phyloP scores from a whole-genome alignment of 225 moss, liverwort and hornwort genomes.

The Pleurozium schreberi region DNA sequence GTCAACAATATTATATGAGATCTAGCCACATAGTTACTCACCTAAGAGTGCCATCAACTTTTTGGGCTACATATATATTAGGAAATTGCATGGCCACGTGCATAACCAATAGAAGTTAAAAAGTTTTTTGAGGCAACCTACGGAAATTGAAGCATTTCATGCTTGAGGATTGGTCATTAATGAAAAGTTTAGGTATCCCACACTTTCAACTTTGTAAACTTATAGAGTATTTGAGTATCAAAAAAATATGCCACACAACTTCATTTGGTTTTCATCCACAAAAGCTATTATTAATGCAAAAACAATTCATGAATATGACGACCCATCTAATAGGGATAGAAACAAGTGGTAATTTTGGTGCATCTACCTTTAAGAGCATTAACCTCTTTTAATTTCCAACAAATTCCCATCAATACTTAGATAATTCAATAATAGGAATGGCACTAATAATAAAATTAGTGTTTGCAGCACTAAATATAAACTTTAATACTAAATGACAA shows the following conservation, averaged over 20 bases:
- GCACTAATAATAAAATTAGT: background rate
- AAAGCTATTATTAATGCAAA: background rate
- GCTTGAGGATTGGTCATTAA: background rate
- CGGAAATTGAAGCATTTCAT: background rate
- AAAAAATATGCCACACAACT: background rate
- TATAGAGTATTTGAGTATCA: background rate
- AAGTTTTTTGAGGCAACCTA: background rate
- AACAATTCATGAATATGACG: background rate
- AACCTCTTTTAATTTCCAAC: background rate
- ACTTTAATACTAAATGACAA: background rate
- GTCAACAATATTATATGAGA: background rate
- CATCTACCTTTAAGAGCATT: background rate
- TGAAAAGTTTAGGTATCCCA: background rate
- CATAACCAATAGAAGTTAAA: background rate
- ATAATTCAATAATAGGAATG: background rate
- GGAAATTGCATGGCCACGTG: rapidly evolving
- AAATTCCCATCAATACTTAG: background rate
- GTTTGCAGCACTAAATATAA: background rate
- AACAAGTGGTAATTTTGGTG: background rate
- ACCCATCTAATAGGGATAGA: rapidly evolving
- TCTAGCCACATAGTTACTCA: background rate
- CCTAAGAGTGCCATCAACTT: background rate
- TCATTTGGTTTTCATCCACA: background rate
- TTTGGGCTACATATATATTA: rapidly evolving
- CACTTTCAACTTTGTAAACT: background rate